Evolutionary conservation across 2,329 filamentous ascomycete genomes (phyloP).

Genomic region (Colletotrichum sp.): DNA sequence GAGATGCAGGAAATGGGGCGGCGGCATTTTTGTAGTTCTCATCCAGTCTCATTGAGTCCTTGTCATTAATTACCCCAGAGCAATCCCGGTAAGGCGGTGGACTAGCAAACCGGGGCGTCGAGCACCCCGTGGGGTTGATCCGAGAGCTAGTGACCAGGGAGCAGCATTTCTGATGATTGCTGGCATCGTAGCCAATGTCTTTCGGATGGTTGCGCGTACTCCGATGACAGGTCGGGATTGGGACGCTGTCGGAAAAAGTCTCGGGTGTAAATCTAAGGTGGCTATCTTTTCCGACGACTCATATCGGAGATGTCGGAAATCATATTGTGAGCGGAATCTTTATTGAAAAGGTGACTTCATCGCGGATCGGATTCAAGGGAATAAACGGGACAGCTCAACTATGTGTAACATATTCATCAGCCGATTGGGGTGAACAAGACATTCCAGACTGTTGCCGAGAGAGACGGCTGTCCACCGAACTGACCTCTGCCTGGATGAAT

Average conservation of each 20-base stretch:
- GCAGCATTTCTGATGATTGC: not conserved
- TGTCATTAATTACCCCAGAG: not conserved
- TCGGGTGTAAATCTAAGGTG: not conserved
- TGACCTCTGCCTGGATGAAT: not conserved
- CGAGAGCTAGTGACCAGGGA: not conserved
- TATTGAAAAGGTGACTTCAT: rapidly evolving
- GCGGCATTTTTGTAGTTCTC: not conserved
- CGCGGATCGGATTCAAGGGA: not conserved
- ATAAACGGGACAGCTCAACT: not conserved
- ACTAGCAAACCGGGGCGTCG: not conserved
- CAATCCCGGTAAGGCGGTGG: not conserved
- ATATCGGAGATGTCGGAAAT: not conserved
- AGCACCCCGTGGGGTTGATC: not conserved
- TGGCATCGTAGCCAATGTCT: not conserved
- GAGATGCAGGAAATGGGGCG: not conserved
- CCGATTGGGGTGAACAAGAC: not conserved
- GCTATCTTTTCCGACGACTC: not conserved
- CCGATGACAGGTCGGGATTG: not conserved
- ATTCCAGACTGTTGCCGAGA: not conserved
- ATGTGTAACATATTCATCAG: not conserved
- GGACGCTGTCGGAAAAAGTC: not conserved
- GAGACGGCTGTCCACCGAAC: not conserved
- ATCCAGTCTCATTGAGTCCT: not conserved
- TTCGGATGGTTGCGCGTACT: not conserved
- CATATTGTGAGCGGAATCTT: not conserved